Base-by-base conservation (phyloP, 768 basidiomycete genomes). In the Leccinum disarticulatum region DNA sequence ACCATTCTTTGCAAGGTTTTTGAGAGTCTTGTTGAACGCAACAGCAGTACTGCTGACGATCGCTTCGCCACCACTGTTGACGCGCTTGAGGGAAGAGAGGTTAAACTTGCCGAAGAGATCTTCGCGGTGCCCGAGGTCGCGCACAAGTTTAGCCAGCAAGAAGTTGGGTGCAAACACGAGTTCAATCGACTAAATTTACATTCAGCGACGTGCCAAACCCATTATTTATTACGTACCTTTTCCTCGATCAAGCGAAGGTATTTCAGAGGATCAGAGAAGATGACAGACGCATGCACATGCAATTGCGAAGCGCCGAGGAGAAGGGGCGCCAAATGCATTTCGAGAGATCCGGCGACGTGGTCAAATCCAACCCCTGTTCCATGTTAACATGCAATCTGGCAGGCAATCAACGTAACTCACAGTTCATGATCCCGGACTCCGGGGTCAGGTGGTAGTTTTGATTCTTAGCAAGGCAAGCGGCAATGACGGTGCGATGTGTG, bases 311-410 rank as follows among this genome's bases (percentile, higher is more conserved):
- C 60, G 2, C 73, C 74, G 41, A 69, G 69, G 14, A 70, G 61
- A 46, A 69, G 57, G 31, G 77, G 70, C 2, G 74, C 66, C 3
- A 79, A 64, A 54, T 77, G 76, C 49, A 76, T 64, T 58, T 79
- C 77, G 1, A 76, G 63, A 5, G 76, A 71, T 41, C 73, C 74
- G 3, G 77, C 77, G 52, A 77, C 76, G 55, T 79, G 77, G 59
- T 79, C 77, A 46, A 79, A 77, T 11, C 73, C 73, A 48, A 78
- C 76, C 77, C 64, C 66, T 68, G 41, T 33, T 31, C 47, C 13
- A 17, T 14, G 5, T 46, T 50, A 6, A 17, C 52, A 35, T 2
- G 10, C 48, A 8, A 53, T 14, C 15, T 14, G 48, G 14, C 1
- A 13, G 7, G 2, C 0, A 8, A 59, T 27, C 14, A 15, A 54